Evolutionary conservation across 208 protist species (phyloP), one percentile per base, ranked within the genome.

Genomic region (Phytomonas francai): DNA sequence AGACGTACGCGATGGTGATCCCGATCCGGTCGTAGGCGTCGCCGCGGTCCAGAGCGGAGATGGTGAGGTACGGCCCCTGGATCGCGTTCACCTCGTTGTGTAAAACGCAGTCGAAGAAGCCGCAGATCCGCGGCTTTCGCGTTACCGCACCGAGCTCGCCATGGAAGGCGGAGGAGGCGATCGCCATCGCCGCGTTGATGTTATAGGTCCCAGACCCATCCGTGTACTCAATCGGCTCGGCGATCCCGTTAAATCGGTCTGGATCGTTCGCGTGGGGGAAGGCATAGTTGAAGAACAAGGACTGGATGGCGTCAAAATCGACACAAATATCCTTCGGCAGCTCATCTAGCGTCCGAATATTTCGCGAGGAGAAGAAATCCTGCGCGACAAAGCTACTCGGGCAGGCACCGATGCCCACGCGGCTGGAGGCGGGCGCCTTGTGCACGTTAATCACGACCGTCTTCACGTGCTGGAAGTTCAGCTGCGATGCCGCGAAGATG

Each of bases 51-150:
- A 97, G 65, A 14, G 92, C 92, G 39, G 88, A 95, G 75, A 97
- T 97, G 73, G 88, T 88, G n/a, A 95, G 79, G 71, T 94, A 95
- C 28, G 92, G 92, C 27, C 92, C 92, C 71, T 97, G 92, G 16
- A 85, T 78, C 28, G 77, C 76, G 76, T 92, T 97, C 59, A 97
- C 89, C 73, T 95, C 92, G 74, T 88, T 74, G 54, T 97, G 92
- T 34, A 94, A 74, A n/a, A 97, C 92, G 70, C 92, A 97, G 64
- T 97, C 92, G 71, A 97, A 97, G 63, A 94, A 88, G 29, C 92
- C 92, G 68, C 87, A 93, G 14, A 95, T 79, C 32, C 92, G 88
- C 2, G 92, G 92, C 71, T 95, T 94, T 75, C 88, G 85, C 31
- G 90, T 95, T 39, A 94, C 91, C 29, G 90, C 87, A 31, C 92